These are phyloP conservation scores for Calonectria pteridis DNA, from an alignment of 2,329 filamentous ascomycete species.

Conservation along the genomic window DNA sequence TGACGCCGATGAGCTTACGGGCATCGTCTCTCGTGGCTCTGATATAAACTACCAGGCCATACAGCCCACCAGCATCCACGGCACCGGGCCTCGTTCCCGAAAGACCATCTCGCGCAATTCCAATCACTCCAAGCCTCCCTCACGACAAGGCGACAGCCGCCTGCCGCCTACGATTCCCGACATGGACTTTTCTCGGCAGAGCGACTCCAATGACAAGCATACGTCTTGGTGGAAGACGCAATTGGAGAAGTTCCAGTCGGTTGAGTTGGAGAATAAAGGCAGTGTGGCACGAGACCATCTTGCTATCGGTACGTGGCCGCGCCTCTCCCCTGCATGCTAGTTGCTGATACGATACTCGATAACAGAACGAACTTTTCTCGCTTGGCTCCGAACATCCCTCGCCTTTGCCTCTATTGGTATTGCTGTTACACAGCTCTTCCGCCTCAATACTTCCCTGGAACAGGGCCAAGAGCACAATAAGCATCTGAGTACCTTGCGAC, in stretches of 20 bases:
- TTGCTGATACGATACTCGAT: constrained; percentile 13
- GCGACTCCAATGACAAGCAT: constrained; percentile 37
- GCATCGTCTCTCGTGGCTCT: constrained; percentile 52
- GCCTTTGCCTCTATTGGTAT: constrained; percentile 87
- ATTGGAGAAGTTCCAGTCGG: constrained; percentile 64
- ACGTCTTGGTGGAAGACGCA: constrained; percentile 65
- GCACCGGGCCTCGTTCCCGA: constrained; percentile 30
- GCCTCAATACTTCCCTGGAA: constrained; percentile 77
- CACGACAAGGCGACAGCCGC: constrained; percentile 22
- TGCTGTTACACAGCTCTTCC: constrained; percentile 86
- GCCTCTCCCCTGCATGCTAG: background rate
- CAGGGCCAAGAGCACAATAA: constrained; percentile 48
- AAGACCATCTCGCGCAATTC: constrained; percentile 28
- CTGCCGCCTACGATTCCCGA: constrained; percentile 17
- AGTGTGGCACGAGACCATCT: constrained; percentile 87
- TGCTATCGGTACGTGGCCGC: constrained; percentile 71
- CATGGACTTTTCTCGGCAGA: constrained; percentile 32
- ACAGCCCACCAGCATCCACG: constrained; percentile 38
- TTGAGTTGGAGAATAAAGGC: constrained; percentile 89
- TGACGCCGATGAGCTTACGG: constrained; percentile 56
- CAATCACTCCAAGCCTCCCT: constrained; percentile 24
- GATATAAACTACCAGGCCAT: constrained; percentile 57
- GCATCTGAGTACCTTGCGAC: constrained; percentile 63
- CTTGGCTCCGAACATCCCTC: constrained; percentile 86
- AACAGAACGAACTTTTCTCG: constrained; percentile 84